Evolutionary conservation across 352 stramenopile genomes (phyloP).

Genomic region (Globisporangium cederbergense): DNA sequence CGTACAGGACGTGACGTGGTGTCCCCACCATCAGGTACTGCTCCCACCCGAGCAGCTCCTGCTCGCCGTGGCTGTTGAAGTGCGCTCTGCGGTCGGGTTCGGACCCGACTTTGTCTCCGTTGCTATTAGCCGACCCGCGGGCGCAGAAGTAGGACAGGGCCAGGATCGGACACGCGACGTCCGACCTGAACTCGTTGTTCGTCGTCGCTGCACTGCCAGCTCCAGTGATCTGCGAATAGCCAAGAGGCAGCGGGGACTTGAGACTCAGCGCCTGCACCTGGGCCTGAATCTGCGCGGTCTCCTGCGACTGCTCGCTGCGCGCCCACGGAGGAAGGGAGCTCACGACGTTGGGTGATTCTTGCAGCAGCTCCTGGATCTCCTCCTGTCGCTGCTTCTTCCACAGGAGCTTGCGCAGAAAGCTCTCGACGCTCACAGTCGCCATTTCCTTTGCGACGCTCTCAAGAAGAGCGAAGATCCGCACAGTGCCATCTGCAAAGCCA

Average conservation of each 20-base stretch:
- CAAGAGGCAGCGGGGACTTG: slow-evolving; percentile 4
- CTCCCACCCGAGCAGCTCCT: slow-evolving; percentile 42
- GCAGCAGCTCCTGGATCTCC: slow-evolving; percentile 34
- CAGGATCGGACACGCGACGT: slow-evolving; percentile 45
- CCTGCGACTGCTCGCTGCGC: slow-evolving; percentile 38
- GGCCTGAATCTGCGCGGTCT: slow-evolving; percentile 33
- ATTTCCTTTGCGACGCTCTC: slow-evolving; percentile 59
- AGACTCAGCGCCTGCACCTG: slow-evolving; percentile 19
- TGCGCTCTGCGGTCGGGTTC: slow-evolving; percentile 3
- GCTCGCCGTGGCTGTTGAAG: slow-evolving; percentile 52
- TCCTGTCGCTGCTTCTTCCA: slow-evolving; percentile 41
- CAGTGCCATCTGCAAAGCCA: slow-evolving; percentile 65
- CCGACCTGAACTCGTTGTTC: slow-evolving; percentile 20
- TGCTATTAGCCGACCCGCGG: neutral
- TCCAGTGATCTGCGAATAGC: slow-evolving; percentile 15
- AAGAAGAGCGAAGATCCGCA: slow-evolving; percentile 55
- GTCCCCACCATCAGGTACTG: slow-evolving; percentile 56
- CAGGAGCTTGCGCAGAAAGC: slow-evolving; percentile 36
- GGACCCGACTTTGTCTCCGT: neutral
- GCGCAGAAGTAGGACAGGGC: slow-evolving; percentile 49
- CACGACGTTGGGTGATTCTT: slow-evolving; percentile 56
- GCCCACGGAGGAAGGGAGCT: slow-evolving; percentile 69
- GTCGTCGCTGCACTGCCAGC: neutral
- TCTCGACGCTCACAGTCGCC: slow-evolving; percentile 39
- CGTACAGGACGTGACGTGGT: slow-evolving; percentile 39